Percentiles rank a stretch among this genome's conserved stretches.
These are phyloP conservation scores for Toxicodendron radicans DNA, from an alignment of 345 rosid species.

Conservation along the genomic window DNA sequence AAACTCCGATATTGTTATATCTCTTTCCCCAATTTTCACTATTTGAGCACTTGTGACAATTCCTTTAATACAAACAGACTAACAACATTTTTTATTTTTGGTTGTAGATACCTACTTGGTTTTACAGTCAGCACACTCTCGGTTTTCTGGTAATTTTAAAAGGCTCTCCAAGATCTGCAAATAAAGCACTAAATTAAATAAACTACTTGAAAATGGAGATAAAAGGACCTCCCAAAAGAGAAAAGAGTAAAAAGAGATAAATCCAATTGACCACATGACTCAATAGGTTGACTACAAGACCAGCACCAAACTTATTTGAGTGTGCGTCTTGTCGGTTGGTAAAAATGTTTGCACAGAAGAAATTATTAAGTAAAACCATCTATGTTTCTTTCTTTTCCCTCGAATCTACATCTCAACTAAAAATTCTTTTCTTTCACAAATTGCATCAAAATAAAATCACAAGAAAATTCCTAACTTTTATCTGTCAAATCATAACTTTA, in stretches of 20 bases:
- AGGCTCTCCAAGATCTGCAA: slow-evolving; percentile 84
- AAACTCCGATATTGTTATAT: background rate
- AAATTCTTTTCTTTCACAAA: background rate
- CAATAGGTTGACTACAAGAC: background rate
- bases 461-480: background rate
- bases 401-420: background rate
- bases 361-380: background rate
- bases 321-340: background rate
- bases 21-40: background rate
- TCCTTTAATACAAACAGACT: background rate
- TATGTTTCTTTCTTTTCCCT: background rate
- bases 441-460: background rate
- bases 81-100: background rate
- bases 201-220: background rate
- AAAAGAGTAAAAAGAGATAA: background rate
- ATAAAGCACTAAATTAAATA: slow-evolving; percentile 1
- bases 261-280: background rate
- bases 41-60: background rate
- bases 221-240: background rate
- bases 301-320: background rate
- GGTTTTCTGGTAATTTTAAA: slow-evolving; percentile 76
- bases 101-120: slow-evolving; percentile 58
- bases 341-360: background rate
- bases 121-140: slow-evolving; percentile 98
- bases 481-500: background rate